phyloP scores from a whole-genome alignment of 805 yeast species.

The Kazachstania martiniae region DNA sequence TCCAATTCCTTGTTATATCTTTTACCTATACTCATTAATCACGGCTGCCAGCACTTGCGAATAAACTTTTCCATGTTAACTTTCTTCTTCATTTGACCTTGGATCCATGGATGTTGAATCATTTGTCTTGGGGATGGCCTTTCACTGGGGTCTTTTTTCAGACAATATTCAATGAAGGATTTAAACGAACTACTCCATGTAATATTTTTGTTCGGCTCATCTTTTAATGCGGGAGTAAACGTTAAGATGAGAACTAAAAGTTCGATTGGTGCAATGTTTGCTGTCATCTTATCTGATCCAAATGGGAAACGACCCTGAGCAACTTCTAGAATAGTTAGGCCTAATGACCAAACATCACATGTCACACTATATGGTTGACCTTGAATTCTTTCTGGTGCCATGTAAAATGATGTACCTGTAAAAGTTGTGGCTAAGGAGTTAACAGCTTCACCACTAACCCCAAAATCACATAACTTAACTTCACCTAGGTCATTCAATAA shows the following conservation, averaged over 20 bases:
- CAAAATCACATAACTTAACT: constrained; percentile 92
- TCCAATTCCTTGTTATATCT: too few relatives aligned
- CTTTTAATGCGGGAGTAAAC: constrained; percentile 68
- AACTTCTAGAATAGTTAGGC: constrained; percentile 83
- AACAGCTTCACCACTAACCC: constrained; percentile 95
- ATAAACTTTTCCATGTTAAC: constrained; percentile 87
- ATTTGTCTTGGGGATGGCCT: constrained; percentile 91
- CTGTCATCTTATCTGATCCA: constrained; percentile 33
- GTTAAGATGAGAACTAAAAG: constrained; percentile 70
- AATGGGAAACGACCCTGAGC: constrained; percentile 90
- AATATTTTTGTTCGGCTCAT: constrained; percentile 65
- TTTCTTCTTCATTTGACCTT: constrained; percentile 57
- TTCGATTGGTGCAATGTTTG: constrained; percentile 73
- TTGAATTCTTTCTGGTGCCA: constrained; percentile 97
- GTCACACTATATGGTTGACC: constrained; percentile 94
- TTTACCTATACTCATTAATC: too few relatives aligned
- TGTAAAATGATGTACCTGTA: constrained; percentile 93
- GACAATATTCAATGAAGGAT: constrained; percentile 68
- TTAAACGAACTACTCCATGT: constrained; percentile 76
- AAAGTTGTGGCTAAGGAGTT: constrained; percentile 92
- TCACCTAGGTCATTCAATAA: constrained; percentile 65
- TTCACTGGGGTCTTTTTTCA: constrained; percentile 66
- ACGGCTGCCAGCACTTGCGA: constrained; percentile 57
- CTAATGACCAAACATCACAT: constrained; percentile 94
- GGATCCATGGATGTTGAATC: constrained; percentile 88